phyloP scores from a whole-genome alignment of 768 basidiomycete genomes.

The Mycena metata region DNA sequence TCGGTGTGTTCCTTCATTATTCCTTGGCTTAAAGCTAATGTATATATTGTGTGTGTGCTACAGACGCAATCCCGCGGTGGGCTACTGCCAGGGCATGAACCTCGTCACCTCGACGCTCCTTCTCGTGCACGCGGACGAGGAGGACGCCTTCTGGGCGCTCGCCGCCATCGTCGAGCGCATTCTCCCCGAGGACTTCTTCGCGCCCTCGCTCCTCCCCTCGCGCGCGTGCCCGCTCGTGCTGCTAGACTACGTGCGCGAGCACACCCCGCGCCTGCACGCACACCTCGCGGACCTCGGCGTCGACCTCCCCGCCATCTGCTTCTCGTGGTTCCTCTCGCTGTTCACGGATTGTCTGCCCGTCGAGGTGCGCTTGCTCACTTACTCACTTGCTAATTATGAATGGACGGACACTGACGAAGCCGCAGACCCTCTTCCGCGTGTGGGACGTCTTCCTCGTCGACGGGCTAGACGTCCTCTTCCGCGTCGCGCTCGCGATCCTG shows the following conservation, averaged over 20 bases:
- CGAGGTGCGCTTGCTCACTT: conserved; percentile 67
- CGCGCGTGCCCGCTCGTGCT: conserved; percentile 94
- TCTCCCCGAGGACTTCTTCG: conserved; percentile 94
- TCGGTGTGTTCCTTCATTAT: conserved; percentile 66
- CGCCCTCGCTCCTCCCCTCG: conserved; percentile 91
- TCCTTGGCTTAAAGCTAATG: background rate
- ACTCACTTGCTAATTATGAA: background rate
- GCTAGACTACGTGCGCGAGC: conserved; percentile 86
- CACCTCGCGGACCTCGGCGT: conserved; percentile 88
- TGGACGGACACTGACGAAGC: conserved; percentile 12
- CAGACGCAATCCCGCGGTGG: conserved; percentile 92
- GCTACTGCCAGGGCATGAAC: conserved; percentile 97
- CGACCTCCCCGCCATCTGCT: conserved; percentile 94
- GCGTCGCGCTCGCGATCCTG: conserved; percentile 90
- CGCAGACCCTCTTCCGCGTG: conserved; percentile 90
- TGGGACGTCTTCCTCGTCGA: conserved; percentile 98
- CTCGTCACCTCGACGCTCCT: conserved; percentile 95
- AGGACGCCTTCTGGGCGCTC: conserved; percentile 97
- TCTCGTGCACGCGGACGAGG: conserved; percentile 93
- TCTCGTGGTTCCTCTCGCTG: conserved; percentile 97
- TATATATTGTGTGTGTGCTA: background rate
- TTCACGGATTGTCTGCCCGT: conserved; percentile 97
- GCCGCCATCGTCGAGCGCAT: conserved; percentile 89
- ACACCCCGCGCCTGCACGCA: conserved; percentile 77
- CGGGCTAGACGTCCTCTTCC: conserved; percentile 91